Conservation (phyloP, 108 stramenopile species). For the Skeletonema potamos region DNA sequence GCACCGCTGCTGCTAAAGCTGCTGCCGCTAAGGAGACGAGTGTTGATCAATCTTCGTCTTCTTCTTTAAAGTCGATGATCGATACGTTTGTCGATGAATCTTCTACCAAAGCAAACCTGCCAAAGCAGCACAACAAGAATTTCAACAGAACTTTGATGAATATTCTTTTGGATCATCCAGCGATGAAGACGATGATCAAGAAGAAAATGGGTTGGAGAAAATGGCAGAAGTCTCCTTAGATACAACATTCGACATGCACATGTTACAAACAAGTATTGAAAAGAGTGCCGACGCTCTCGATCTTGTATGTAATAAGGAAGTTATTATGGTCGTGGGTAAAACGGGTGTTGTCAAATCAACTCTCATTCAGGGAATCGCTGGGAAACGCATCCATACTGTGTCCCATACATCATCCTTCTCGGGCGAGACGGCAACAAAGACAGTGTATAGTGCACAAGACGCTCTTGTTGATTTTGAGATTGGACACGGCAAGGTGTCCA, state of each 20-base stretch:
- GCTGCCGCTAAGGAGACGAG: background rate
- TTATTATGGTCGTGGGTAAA: conserved; percentile 51
- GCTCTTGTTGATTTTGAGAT: conserved; percentile 51
- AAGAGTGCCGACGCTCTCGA: conserved; percentile 39
- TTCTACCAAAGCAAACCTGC: background rate
- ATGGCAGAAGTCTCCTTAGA: background rate
- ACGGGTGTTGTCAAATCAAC: conserved; percentile 56
- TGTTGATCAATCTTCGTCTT: no score
- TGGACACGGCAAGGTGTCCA: conserved; percentile 58
- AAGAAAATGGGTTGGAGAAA: background rate
- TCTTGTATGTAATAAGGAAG: conserved; percentile 44
- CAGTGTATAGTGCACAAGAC: conserved; percentile 52
- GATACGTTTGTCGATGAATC: background rate
- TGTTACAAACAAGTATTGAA: conserved; percentile 45
- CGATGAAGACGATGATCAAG: background rate
- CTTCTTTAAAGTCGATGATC: no score
- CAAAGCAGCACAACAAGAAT: background rate
- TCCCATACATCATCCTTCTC: conserved; percentile 24
- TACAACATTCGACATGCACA: conserved; percentile 46
- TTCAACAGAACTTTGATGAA: background rate
- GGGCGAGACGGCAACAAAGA: conserved; percentile 35
- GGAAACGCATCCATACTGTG: conserved; percentile 38
- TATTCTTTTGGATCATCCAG: background rate
- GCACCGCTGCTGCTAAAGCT: background rate
- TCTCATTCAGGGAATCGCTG: conserved; percentile 61